Conservation (phyloP, 1,139 yeast species). For the Nakaseomyces bracarensis region DNA sequence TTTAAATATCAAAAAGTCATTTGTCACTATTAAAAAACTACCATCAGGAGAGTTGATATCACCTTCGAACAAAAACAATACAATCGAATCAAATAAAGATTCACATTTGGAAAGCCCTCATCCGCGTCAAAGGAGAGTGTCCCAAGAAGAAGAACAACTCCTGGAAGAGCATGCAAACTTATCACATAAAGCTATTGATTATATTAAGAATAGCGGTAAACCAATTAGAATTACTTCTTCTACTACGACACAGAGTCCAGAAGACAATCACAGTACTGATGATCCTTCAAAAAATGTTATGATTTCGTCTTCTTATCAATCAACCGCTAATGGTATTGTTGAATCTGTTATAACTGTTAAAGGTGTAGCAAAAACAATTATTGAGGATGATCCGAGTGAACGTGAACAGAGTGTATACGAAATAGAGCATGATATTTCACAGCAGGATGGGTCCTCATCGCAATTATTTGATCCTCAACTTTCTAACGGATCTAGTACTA, state of each 20-base stretch:
- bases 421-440: constrained; percentile 4
- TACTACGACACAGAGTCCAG: constrained; percentile 4
- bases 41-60: constrained; percentile 21
- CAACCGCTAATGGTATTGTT: constrained; percentile 47
- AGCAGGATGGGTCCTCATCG: background rate
- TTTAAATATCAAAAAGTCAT: constrained; percentile 57
- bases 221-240: constrained; percentile 16
- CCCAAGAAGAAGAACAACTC: constrained; percentile 10
- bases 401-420: constrained; percentile 1
- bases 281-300: constrained; percentile 9
- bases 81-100: background rate
- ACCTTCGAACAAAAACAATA: background rate
- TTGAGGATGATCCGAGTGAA: constrained; percentile 37
- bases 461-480: constrained; percentile 1
- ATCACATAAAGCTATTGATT: constrained; percentile 14
- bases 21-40: constrained; percentile 59
- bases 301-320: constrained; percentile 23
- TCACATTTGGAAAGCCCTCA: constrained; percentile 1
- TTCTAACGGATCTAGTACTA: background rate
- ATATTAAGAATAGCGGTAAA: constrained; percentile 16
- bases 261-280: background rate
- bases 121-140: background rate
- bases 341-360: constrained; percentile 79
- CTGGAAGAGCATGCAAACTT: constrained; percentile 14
- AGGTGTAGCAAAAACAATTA: constrained; percentile 82